phyloP scores from a whole-genome alignment of 2,329 filamentous ascomycete genomes.

The Emmonsiellopsis sp. region DNA sequence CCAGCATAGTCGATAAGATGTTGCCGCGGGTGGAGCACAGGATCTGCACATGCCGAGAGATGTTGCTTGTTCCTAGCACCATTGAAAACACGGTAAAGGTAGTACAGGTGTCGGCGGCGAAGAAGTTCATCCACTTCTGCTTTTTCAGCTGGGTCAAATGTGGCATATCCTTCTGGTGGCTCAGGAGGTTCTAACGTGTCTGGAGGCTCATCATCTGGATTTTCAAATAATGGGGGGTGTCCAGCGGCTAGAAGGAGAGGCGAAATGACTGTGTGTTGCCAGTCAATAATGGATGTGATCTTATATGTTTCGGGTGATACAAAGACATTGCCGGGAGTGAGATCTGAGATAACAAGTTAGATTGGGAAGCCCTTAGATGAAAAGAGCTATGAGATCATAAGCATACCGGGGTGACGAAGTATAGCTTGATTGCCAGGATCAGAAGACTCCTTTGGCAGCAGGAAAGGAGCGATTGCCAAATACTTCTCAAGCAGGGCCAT shows the following conservation, averaged over 20 bases:
- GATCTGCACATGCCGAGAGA: slow-evolving; percentile 3
- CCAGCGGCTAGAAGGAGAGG: slow-evolving; percentile 8
- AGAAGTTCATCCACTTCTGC: slow-evolving; percentile 7
- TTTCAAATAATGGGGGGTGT: slow-evolving; percentile 9
- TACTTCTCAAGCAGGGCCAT: slow-evolving; percentile 17
- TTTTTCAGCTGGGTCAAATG: slow-evolving; percentile 6
- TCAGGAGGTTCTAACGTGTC: slow-evolving; percentile 3
- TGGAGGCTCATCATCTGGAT: slow-evolving; percentile 7
- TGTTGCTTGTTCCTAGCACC: slow-evolving; percentile 9
- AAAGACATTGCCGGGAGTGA: slow-evolving; percentile 11
- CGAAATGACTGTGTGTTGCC: slow-evolving; percentile 7
- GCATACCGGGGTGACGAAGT: slow-evolving; percentile 12
- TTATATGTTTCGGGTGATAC: slow-evolving; percentile 5
- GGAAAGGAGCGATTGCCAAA: slow-evolving; percentile 14
- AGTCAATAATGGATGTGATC: slow-evolving; percentile 9
- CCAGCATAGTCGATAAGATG: slow-evolving; percentile 13
- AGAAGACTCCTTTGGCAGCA: slow-evolving; percentile 10
- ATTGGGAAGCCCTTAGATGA: not conserved
- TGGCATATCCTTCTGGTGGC: slow-evolving; percentile 8
- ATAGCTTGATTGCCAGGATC: slow-evolving; percentile 3
- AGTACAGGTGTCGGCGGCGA: slow-evolving; percentile 6
- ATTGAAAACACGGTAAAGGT: slow-evolving; percentile 11
- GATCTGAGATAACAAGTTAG: not conserved
- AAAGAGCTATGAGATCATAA: not conserved
- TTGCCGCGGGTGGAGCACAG: slow-evolving; percentile 4